A percentile compares a stretch with the other conserved stretches of the same genome.
Conservation (phyloP, 805 yeast genomes). For the Hyphopichia homilentoma region DNA sequence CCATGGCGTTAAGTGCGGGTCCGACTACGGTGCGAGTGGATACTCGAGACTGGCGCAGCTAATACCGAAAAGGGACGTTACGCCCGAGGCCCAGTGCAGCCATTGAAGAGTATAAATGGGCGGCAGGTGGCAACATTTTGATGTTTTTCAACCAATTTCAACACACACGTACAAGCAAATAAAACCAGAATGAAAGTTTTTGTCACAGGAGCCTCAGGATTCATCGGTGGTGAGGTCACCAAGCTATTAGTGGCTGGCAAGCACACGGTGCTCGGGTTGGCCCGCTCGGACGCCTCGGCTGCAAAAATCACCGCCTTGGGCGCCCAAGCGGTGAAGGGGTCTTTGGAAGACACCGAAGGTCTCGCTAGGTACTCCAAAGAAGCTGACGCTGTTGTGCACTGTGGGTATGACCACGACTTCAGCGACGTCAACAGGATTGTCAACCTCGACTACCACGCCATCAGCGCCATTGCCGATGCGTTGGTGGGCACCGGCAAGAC, state of each 20-base stretch:
- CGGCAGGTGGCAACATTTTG: neutral
- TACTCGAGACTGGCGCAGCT: neutral
- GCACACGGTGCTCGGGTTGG: constrained; percentile 24
- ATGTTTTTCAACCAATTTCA: neutral
- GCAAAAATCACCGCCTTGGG: constrained; percentile 19
- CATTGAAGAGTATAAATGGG: neutral
- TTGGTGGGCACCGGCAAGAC: constrained; percentile 23
- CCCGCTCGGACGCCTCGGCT: constrained; percentile 27
- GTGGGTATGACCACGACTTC: constrained; percentile 33
- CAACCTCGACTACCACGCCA: constrained; percentile 21
- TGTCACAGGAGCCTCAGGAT: constrained; percentile 36
- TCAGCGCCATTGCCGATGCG: constrained; percentile 22
- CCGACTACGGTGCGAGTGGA: neutral
- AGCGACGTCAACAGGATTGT: constrained; percentile 10
- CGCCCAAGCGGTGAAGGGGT: constrained; percentile 23
- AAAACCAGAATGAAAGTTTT: constrained; percentile 20
- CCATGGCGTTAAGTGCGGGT: too few species aligned
- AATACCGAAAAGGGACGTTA: neutral
- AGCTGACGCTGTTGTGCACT: constrained; percentile 35
- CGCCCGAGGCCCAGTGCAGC: neutral
- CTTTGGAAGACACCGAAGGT: constrained; percentile 20
- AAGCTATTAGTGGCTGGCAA: constrained; percentile 15
- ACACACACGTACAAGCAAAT: neutral
- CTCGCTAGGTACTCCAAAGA: constrained; percentile 21
- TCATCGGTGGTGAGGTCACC: constrained; percentile 17